Percentiles rank a stretch among this genome's conserved stretches.
phyloP scores from a whole-genome alignment of 1,284 basidiomycete genomes.

The Boletus albobrunnescens region DNA sequence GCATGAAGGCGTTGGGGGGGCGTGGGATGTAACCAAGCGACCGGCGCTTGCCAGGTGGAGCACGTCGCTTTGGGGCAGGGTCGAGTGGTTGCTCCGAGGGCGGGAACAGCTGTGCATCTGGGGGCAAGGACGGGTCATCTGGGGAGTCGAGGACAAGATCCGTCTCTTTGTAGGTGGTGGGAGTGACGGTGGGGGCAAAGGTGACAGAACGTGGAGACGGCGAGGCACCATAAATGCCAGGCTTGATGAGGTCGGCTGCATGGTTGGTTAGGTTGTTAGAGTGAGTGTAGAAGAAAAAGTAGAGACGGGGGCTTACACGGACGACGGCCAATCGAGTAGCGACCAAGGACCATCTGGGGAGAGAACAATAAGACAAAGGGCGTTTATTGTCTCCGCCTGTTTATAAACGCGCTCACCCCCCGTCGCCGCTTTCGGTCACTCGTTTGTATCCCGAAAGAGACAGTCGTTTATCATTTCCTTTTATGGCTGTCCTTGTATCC shows the following conservation, averaged over 20 bases:
- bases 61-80: conserved; percentile 40
- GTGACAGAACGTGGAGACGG: conserved; percentile 52
- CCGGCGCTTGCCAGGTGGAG: conserved; percentile 53
- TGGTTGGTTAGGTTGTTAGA: too few relatives aligned
- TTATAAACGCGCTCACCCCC: too few relatives aligned
- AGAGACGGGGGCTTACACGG: too few relatives aligned
- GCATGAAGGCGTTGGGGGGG: conserved; percentile 91
- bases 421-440: conserved; percentile 17
- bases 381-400: conserved; percentile 30
- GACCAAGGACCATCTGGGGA: conserved; percentile 17
- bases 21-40: conserved; percentile 78
- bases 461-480: conserved; percentile 8
- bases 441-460: conserved; percentile 17
- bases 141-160: conserved; percentile 34
- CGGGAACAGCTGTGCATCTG: conserved; percentile 40
- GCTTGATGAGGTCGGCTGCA: conserved; percentile 46
- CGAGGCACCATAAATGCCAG: conserved; percentile 51
- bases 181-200: conserved; percentile 71
- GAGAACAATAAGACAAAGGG: conserved; percentile 12
- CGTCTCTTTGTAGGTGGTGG: conserved; percentile 52
- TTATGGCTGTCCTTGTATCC: conserved; percentile 14
- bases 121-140: conserved; percentile 24
- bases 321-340: conserved; percentile 24
- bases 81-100: conserved; percentile 40
- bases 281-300: too few relatives aligned